Conservation (phyloP, 257 asterid species). For the Schizonepeta tenuifolia region DNA sequence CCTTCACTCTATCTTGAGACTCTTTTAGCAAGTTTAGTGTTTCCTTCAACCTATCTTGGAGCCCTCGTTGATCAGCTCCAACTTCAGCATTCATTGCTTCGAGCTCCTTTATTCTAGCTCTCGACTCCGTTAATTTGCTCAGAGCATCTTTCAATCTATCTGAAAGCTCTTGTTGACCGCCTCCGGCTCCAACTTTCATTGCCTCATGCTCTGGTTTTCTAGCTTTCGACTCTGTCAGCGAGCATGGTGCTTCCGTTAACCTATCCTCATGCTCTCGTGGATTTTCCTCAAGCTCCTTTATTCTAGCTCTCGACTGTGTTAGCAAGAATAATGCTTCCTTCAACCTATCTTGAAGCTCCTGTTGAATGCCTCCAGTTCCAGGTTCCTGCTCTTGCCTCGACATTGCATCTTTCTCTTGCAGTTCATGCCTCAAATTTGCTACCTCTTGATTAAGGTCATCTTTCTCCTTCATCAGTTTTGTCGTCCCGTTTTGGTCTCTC, state of each 20-base stretch:
- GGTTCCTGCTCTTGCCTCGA: conserved; percentile 6
- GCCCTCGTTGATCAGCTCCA: conserved; percentile 24
- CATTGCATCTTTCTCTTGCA: background rate
- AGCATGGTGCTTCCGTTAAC: background rate
- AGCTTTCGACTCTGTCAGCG: background rate
- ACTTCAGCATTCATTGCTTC: conserved; percentile 35
- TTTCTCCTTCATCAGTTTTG: conserved; percentile 12
- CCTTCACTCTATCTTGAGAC: conserved; percentile 51
- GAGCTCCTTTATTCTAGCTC: conserved; percentile 48
- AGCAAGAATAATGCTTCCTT: conserved; percentile 41
- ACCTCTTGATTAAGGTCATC: conserved; percentile 26
- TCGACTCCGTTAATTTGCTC: conserved; percentile 44
- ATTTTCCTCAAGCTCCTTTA: conserved; percentile 40
- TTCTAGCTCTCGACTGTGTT: conserved; percentile 50
- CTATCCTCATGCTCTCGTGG: background rate
- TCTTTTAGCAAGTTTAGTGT: conserved; percentile 41
- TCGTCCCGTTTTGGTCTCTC: conserved; percentile 17
- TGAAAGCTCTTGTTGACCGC: conserved; percentile 44
- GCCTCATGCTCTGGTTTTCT: background rate
- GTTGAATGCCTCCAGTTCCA: conserved; percentile 36
- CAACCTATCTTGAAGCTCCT: conserved; percentile 56
- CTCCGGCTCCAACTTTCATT: background rate
- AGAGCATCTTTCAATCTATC: conserved; percentile 50
- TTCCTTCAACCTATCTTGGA: conserved; percentile 51
- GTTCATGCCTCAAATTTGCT: conserved; percentile 32